These are phyloP conservation scores for Hymenotorrendiella dingleyae DNA, from an alignment of 2,329 filamentous ascomycete species.

Conservation along the genomic window DNA sequence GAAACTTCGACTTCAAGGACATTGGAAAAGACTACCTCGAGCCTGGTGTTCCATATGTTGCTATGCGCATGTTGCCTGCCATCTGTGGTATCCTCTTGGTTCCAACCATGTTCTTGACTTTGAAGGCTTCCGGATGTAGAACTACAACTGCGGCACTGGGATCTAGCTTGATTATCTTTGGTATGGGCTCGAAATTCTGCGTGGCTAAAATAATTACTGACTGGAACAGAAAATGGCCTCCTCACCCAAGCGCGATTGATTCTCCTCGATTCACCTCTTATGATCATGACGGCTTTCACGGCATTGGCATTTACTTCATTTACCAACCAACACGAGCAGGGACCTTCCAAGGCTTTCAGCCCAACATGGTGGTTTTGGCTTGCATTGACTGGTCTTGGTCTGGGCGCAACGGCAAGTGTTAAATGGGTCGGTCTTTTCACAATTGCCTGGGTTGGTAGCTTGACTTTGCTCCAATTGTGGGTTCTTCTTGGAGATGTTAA, in stretches of 20 bases:
- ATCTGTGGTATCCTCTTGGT: constrained; percentile 83
- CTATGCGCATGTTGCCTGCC: constrained; percentile 92
- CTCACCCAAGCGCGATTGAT: constrained; percentile 93
- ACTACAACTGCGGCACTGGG: constrained; percentile 80
- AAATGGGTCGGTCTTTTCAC: constrained; percentile 99
- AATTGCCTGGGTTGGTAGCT: constrained; percentile 91
- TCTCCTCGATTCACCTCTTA: constrained; percentile 88
- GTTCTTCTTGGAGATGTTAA: constrained; percentile 83
- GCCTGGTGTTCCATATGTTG: constrained; percentile 90
- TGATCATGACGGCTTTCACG: constrained; percentile 89
- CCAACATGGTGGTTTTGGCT: constrained; percentile 99
- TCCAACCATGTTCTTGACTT: constrained; percentile 87
- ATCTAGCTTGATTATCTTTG: constrained; percentile 82
- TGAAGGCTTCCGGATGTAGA: constrained; percentile 86
- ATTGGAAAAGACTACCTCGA: constrained; percentile 98
- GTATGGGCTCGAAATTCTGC: constrained; percentile 40
- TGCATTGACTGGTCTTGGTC: constrained; percentile 72
- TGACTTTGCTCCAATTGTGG: constrained; percentile 92
- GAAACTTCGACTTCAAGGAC: constrained; percentile 97
- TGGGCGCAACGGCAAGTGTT: constrained; percentile 88
- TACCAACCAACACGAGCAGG: constrained; percentile 93
- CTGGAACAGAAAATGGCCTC: constrained; percentile 77
- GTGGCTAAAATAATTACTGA: constrained; percentile 17
- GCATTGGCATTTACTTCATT: constrained; percentile 88
- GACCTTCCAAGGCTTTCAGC: constrained; percentile 80